phyloP scores from a whole-genome alignment of 106 monocot species.

The Amphibolis antarctica region DNA sequence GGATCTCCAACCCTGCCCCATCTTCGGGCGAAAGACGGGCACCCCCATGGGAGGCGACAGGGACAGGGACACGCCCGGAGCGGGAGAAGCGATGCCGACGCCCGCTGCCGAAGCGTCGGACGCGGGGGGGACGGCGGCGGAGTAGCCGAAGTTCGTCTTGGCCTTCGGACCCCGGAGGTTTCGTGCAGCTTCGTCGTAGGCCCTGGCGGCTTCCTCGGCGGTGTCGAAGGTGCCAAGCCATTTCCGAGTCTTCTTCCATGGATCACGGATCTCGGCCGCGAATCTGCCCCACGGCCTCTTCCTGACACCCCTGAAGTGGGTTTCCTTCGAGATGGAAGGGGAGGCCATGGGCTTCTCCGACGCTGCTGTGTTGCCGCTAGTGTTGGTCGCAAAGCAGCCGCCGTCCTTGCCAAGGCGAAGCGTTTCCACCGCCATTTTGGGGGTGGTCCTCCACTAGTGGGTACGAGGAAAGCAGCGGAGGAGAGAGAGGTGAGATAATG shows the following conservation, averaged over 20 bases:
- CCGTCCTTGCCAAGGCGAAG: slow-evolving; percentile 16
- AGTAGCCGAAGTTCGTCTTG: slow-evolving; percentile 24
- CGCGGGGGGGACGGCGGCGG: background rate
- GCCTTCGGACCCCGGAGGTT: slow-evolving; percentile 13
- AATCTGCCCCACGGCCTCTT: slow-evolving; percentile 19
- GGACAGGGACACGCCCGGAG: slow-evolving; percentile 2
- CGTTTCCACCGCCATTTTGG: slow-evolving; percentile 21
- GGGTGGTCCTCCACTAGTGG: too few relatives aligned
- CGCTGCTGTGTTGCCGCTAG: slow-evolving; percentile 1
- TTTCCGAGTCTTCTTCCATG: slow-evolving; percentile 25
- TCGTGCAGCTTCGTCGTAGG: slow-evolving; percentile 44
- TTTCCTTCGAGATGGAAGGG: slow-evolving; percentile 11
- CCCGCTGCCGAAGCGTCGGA: background rate
- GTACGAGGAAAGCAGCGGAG: background rate
- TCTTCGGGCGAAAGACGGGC: background rate
- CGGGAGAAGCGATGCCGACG: background rate
- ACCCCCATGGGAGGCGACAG: slow-evolving; percentile 5
- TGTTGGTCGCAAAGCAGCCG: background rate
- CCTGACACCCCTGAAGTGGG: slow-evolving; percentile 29
- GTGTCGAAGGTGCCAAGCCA: slow-evolving; percentile 80
- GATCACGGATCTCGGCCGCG: slow-evolving; percentile 20
- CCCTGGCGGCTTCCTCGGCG: slow-evolving; percentile 78
- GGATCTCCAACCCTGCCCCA: background rate
- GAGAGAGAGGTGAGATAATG: too few relatives aligned
- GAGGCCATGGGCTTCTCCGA: background rate